Base-by-base conservation (phyloP, 2,329 filamentous ascomycete genomes). In the Ophiostoma angusticollis region DNA sequence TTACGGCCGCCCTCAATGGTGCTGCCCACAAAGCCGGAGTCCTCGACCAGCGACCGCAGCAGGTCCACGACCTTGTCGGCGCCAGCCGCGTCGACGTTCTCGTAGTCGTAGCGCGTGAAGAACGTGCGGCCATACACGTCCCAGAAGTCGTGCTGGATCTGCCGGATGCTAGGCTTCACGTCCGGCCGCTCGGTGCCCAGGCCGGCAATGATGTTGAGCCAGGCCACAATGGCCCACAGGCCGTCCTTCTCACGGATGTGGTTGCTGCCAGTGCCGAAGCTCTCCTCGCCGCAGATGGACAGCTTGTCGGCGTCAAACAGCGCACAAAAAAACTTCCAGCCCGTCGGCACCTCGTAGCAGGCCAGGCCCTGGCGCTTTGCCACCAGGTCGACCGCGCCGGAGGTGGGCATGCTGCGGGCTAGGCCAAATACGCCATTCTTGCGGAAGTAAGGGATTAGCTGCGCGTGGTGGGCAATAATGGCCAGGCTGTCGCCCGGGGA, bases 181-280 rank as follows among this genome's bases (percentile, higher is more conserved):
- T 69, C 77, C 16, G 83, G 76, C 54, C 80, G 80, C 59, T 85
- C 72, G 58, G 91, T 78, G 48, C 87, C 87, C 34, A 96, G 78
- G 49, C 84, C 89, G 45, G 91, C 91, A 53, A 98, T 93, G 61
- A 98, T 94, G 70, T 98, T 98, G 53, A 98, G 68, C 91, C 91
- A 98, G 23, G 91, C 91, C 39, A 95, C 82, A 46, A 98, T 75
- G 44, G 91, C 91, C 91, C 91, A 98, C 30, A 98, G 74, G 46
- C 91, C 91, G 56, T 98, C 91, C 74, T 98, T 98, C 69, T 98
- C 91, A 52, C 91, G 85, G 56, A 98, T 94, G 64, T 98, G 91
- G 69, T 98, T 95, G 63, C 84, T 93, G 28, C 91, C 91, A 9
- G 91, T 98, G 50, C 91, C 91, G 60, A 98, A 98, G 48, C 83